Evolutionary conservation across 2,329 filamentous ascomycete species (phyloP), one percentile per base, ranked within the genome.

Genomic region (Xylaria sp.): DNA sequence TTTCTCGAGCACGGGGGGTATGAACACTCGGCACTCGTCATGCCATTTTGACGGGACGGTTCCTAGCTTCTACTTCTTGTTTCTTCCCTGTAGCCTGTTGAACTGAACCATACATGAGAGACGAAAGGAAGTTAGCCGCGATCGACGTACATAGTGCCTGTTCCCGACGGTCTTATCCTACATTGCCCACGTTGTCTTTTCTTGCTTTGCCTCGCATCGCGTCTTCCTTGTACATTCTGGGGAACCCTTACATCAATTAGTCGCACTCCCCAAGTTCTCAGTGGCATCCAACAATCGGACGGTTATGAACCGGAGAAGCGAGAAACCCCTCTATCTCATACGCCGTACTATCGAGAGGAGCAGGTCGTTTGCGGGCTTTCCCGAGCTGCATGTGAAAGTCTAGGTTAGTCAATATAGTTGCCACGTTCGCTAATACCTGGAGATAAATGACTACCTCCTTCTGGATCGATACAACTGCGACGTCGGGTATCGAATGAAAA

Each of bases 161-260:
- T 32, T 59, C 13, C 36, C 10, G 20, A 39, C n/a, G 46, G 48
- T 25, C 52, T 52, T 56, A 50, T 50, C 60, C 45, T 41, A n/a
- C 25, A 46, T 59, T 56, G 41, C n/a, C 46, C 39, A 32, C 63
- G 34, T 56, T 50, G 45, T 57, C 48, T 59, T 57, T 58, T 32
- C 46, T 58, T 32, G n/a, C 25, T 25, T 57, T 59, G 23, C 55
- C 45, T 62, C 32, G 34, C 56, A 25, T 52, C 36, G 25, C 58
- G 15, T 46, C 28, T 62, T 65, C 68, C 71, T 67, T 70, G 67
- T 63, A 63, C 66, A 68, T 63, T 73, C 68, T 64, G 70, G 69
- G 72, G 71, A 71, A 70, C 18, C 57, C 63, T 62, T 64, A 65
- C 66, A 61, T 45, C 23, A n/a, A 52, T 25, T 32, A 63, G 48